phyloP scores from a whole-genome alignment of 1,284 basidiomycete genomes.

The Caloboletus inedulis region DNA sequence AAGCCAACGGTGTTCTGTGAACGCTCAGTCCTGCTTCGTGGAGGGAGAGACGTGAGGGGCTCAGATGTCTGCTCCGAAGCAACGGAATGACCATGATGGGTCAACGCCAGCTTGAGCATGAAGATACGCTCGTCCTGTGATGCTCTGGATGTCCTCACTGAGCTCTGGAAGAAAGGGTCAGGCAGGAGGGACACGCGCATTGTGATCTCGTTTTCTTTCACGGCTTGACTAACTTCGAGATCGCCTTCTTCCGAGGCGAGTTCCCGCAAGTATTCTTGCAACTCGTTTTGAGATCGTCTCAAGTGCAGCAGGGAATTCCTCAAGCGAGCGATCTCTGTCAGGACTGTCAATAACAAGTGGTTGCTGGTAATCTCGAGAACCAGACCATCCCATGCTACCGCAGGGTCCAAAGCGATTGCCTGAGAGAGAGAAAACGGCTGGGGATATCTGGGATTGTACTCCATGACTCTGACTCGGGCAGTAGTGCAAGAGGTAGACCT shows the following conservation, averaged over 20 bases:
- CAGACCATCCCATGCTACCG: conserved; percentile 67
- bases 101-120: conserved; percentile 61
- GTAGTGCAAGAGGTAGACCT: background rate
- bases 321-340: conserved; percentile 69
- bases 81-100: conserved; percentile 56
- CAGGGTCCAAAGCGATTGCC: conserved; percentile 62
- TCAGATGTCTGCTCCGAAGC: conserved; percentile 19
- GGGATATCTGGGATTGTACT: conserved; percentile 59
- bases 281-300: conserved; percentile 56
- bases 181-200: conserved; percentile 36
- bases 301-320: conserved; percentile 70
- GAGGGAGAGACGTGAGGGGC: background rate
- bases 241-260: conserved; percentile 35
- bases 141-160: conserved; percentile 45
- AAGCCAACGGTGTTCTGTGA: conserved; percentile 6
- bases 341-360: conserved; percentile 1
- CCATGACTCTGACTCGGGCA: conserved; percentile 43
- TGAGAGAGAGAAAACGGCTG: conserved; percentile 76
- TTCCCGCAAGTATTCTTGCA: conserved; percentile 45
- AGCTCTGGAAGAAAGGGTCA: conserved; percentile 11
- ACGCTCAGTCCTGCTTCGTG: background rate
- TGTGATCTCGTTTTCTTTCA: conserved; percentile 51
- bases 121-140: conserved; percentile 70
- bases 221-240: conserved; percentile 45
- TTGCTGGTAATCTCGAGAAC: background rate